phyloP scores from a whole-genome alignment of 331 rosid species.

The Spiraea crenata region DNA sequence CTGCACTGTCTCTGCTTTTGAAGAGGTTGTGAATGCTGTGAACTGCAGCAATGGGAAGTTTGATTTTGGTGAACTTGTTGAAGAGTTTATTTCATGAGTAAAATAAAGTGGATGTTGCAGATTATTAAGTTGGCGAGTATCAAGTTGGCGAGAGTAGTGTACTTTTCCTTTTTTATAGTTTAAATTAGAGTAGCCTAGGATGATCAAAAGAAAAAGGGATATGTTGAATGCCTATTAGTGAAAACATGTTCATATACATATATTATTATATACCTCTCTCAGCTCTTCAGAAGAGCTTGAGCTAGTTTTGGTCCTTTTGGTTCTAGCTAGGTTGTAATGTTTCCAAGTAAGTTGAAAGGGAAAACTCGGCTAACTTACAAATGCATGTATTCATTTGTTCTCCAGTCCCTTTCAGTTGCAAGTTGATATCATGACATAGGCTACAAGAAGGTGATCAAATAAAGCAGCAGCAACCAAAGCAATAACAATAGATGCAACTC shows the following conservation, averaged over 20 bases:
- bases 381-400: not conserved
- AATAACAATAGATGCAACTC: too few relatives aligned
- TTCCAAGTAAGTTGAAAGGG: not conserved
- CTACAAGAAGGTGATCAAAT: too few relatives aligned
- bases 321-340: not conserved
- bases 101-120: not conserved
- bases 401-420: not conserved
- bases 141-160: too few relatives aligned
- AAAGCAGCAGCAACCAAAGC: too few relatives aligned
- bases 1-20: slow-evolving; percentile 66
- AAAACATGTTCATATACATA: slow-evolving; percentile 11
- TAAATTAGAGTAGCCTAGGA: too few relatives aligned
- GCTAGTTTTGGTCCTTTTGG: slow-evolving; percentile 20
- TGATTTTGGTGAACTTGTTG: slow-evolving; percentile 56
- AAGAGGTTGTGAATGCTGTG: slow-evolving; percentile 59
- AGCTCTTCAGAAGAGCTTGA: slow-evolving; percentile 22
- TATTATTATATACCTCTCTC: not conserved
- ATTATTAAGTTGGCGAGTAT: too few relatives aligned
- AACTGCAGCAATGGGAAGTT: slow-evolving; percentile 62
- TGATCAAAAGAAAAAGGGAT: too few relatives aligned
- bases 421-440: too few relatives aligned
- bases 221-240: not conserved
- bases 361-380: not conserved
- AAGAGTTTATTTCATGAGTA: slow-evolving; percentile 44
- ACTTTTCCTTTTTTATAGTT: too few relatives aligned